These are phyloP conservation scores for Neocatenulostroma microsporum DNA, from an alignment of 2,329 filamentous ascomycete genomes.

Conservation along the genomic window DNA sequence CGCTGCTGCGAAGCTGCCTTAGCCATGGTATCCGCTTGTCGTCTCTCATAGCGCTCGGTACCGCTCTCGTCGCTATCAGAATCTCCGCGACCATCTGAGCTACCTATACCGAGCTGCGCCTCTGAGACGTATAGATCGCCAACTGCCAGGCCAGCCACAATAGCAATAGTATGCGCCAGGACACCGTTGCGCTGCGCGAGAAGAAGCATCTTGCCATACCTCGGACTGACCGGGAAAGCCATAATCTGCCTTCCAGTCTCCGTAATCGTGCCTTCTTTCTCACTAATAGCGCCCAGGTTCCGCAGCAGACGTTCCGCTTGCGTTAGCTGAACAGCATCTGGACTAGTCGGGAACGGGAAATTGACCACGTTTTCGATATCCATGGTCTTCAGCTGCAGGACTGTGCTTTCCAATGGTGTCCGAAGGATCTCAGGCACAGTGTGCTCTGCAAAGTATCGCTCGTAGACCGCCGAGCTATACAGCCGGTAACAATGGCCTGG, in stretches of 20 bases:
- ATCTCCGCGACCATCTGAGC: constrained; percentile 35
- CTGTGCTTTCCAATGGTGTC: constrained; percentile 82
- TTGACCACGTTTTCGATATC: constrained; percentile 81
- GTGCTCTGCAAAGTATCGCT: constrained; percentile 79
- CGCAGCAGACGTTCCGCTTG: constrained; percentile 80
- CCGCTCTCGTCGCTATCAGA: constrained; percentile 15
- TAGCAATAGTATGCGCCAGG: constrained; percentile 73
- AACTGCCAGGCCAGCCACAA: constrained; percentile 82
- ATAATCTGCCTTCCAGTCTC: constrained; percentile 73
- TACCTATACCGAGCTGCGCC: constrained; percentile 61
- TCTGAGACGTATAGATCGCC: constrained; percentile 82
- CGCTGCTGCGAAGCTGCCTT: constrained; percentile 52
- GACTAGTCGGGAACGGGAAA: constrained; percentile 92
- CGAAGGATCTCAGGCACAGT: constrained; percentile 80
- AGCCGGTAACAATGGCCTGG: constrained; percentile 93
- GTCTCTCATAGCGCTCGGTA: constrained; percentile 6
- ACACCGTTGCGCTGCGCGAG: constrained; percentile 77
- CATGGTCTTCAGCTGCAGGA: constrained; percentile 92
- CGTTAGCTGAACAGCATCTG: constrained; percentile 64
- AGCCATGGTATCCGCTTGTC: constrained; percentile 58
- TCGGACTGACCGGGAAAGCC: constrained; percentile 79
- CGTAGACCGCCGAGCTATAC: constrained; percentile 91
- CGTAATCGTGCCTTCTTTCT: constrained; percentile 62
- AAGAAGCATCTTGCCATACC: constrained; percentile 85
- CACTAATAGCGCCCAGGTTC: constrained; percentile 68